Evolutionary conservation across 192 early-diverging fungal genomes (phyloP).

Genomic region (Helicostylum pulchrum): DNA sequence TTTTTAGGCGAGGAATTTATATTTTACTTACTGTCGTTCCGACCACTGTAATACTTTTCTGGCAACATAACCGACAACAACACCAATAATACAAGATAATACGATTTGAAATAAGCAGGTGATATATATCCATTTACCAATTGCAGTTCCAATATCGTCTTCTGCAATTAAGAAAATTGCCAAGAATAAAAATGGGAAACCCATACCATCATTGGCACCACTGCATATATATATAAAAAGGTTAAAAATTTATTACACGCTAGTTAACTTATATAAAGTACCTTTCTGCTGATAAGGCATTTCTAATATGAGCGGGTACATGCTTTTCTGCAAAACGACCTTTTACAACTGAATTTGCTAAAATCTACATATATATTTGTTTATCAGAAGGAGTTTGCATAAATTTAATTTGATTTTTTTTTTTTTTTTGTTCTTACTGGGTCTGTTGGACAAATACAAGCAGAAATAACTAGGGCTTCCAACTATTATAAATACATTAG

Average conservation of each 20-base stretch:
- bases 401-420: neutral
- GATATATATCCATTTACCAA: conserved; percentile 78
- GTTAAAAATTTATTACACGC: neutral
- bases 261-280: conserved; percentile 7
- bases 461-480: conserved; percentile 72
- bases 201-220: conserved; percentile 85
- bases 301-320: conserved; percentile 71
- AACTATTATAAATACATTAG: conserved; percentile 43
- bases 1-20: too few relatives aligned
- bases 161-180: conserved; percentile 66
- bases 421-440: conserved; percentile 54
- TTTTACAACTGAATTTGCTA: conserved; percentile 92
- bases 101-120: conserved; percentile 79
- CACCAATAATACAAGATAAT: conserved; percentile 68
- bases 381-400: neutral
- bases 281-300: conserved; percentile 75
- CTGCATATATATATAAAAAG: conserved; percentile 35
- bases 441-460: conserved; percentile 89
- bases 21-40: conserved; percentile 43
- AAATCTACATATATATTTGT: conserved; percentile 34
- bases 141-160: conserved; percentile 51
- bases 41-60: conserved; percentile 66
- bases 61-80: conserved; percentile 64
- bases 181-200: conserved; percentile 79
- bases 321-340: conserved; percentile 91